Conservation (phyloP, 2,329 filamentous ascomycete species). For the Balansia obtecta region DNA sequence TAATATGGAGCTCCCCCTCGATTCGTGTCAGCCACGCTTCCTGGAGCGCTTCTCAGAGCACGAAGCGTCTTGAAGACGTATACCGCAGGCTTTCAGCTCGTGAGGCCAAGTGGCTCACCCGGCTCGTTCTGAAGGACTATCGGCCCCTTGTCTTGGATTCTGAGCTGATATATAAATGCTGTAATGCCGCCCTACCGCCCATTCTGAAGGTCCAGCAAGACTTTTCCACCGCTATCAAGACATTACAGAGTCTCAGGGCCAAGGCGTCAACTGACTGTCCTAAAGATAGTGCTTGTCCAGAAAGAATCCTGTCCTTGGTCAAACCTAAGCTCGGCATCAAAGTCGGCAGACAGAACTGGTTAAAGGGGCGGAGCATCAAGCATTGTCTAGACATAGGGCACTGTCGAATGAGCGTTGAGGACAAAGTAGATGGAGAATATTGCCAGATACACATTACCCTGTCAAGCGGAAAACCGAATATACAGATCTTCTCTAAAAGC, state of each 20-base stretch:
- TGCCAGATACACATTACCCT: conserved; percentile 78
- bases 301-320: conserved; percentile 20
- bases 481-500: conserved; percentile 85
- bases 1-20: conserved; percentile 56
- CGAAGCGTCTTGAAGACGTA: conserved; percentile 37
- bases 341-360: conserved; percentile 50
- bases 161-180: conserved; percentile 40
- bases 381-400: conserved; percentile 57
- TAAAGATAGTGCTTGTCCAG: conserved; percentile 5
- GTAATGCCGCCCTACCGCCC: conserved; percentile 58
- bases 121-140: conserved; percentile 67
- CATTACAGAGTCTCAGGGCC: conserved; percentile 29
- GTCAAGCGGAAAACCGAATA: conserved; percentile 35
- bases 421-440: conserved; percentile 82
- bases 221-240: conserved; percentile 45
- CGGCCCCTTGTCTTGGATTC: conserved; percentile 53
- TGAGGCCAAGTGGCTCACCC: conserved; percentile 80
- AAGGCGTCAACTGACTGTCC: conserved; percentile 11
- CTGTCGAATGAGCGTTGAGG: conserved; percentile 57
- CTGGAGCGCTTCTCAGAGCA: conserved; percentile 16
- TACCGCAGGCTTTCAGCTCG: conserved; percentile 48
- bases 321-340: conserved; percentile 48
- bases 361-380: conserved; percentile 58
- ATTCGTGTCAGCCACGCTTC: conserved; percentile 30
- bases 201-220: conserved; percentile 59